phyloP scores from a whole-genome alignment of 1,139 yeast genomes.

The Hyphopichia burtonii region DNA sequence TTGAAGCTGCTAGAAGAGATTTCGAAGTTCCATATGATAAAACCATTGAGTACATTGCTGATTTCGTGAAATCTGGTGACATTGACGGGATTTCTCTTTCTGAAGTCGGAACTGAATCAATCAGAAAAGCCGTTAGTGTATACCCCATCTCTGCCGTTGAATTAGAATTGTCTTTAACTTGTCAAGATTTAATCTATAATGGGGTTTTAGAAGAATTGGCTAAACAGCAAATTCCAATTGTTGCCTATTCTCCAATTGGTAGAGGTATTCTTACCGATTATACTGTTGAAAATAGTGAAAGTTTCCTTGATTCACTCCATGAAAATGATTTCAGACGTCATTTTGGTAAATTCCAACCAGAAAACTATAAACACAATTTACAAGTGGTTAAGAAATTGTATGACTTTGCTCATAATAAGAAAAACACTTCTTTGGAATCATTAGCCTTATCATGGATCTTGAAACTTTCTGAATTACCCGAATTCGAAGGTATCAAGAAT shows the following conservation, averaged over 20 bases:
- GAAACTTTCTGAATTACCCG: slow-evolving; percentile 26
- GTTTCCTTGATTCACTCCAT: slow-evolving; percentile 37
- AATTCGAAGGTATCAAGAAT: slow-evolving; percentile 31
- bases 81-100: slow-evolving; percentile 70
- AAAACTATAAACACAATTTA: slow-evolving; percentile 53
- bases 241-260: slow-evolving; percentile 84
- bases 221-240: slow-evolving; percentile 52
- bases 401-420: slow-evolving; percentile 47
- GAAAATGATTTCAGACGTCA: slow-evolving; percentile 52
- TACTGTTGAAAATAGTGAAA: slow-evolving; percentile 37
- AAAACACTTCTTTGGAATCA: slow-evolving; percentile 55
- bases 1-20: slow-evolving; percentile 71
- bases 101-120: slow-evolving; percentile 63
- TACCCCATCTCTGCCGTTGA: slow-evolving; percentile 67
- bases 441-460: slow-evolving; percentile 74
- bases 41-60: slow-evolving; percentile 49
- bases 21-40: slow-evolving; percentile 45
- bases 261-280: slow-evolving; percentile 72
- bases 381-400: slow-evolving; percentile 38
- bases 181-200: slow-evolving; percentile 56
- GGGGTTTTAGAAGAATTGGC: slow-evolving; percentile 62
- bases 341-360: slow-evolving; percentile 60
- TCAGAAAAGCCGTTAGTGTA: slow-evolving; percentile 52
- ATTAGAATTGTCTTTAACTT: slow-evolving; percentile 68
- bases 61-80: slow-evolving; percentile 52